Base-by-base conservation (phyloP, 2,329 filamentous ascomycete species). In the Ceratocystis alfenasii region DNA sequence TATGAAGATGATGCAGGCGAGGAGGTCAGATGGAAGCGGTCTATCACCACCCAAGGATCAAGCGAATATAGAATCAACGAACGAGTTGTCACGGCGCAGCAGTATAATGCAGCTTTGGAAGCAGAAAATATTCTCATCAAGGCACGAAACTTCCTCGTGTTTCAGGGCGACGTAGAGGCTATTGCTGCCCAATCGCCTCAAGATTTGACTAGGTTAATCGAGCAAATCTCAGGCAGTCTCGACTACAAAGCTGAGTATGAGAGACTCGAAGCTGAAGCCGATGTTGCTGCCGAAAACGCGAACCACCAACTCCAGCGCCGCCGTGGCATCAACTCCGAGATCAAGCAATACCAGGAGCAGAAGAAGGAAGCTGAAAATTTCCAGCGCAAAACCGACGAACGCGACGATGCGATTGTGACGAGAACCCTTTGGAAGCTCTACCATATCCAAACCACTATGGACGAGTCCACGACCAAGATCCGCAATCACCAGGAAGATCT, bases 61-160 rank as follows among this genome's bases (percentile, higher is more conserved):
- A 96, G 92, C 79, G 93, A 97, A 76, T 99, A 97, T 75, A 87
- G 93, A 68, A 96, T 99, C 80, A 97, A 99, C 77, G 91, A 95
- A 70, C 87, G 88, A 63, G 80, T 88, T 46, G 94, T 99, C 61
- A 90, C 86, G 2, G 91, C 92, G 1, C 89, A 90, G 72, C 87
- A 94, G 73, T 99, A 99, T 79, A 97, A 97, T 74, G 88, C 93
- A 67, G 87, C 90, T 2, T 81, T 99, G 15, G 94, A 99, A 75
- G 80, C 85, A 22, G 93, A 99, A 75, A 96, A 96, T 72, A 99
- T 99, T 70, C 79, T 99, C 68, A 97, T 99, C 79, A 97, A 96
- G 76, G 94, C 94, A 44, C 85, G 94, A 70, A 99, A 99, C 74
- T 99, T 99, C 74, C 83, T 99, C 4, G 94, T 99, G 45, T 99